Conservation (phyloP, 768 basidiomycete genomes). For the Auricularia sp. region DNA sequence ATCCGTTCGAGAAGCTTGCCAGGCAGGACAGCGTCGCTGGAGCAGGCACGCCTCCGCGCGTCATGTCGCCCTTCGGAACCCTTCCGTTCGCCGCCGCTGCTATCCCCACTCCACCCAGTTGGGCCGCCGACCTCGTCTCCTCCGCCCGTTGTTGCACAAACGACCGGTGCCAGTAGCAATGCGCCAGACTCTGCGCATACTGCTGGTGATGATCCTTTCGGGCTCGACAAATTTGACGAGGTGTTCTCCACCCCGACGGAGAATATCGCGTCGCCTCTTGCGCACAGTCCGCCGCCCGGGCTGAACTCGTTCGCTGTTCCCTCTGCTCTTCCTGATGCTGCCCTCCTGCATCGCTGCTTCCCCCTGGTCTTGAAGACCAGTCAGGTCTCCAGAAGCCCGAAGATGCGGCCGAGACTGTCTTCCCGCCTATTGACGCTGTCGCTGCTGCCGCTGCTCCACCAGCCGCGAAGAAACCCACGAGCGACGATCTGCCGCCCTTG, state of each 20-base stretch:
- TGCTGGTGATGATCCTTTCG: conserved; percentile 40
- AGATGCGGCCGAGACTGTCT: not conserved
- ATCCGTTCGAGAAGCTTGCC: conserved; percentile 76
- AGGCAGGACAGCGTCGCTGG: conserved; percentile 23
- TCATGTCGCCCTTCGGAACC: conserved; percentile 46
- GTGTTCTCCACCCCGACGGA: conserved; percentile 1
- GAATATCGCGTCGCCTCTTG: not conserved
- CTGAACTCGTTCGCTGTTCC: conserved; percentile 3
- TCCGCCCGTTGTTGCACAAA: not conserved
- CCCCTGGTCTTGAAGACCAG: not conserved
- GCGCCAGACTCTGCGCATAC: conserved; percentile 5
- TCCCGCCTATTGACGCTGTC: not conserved
- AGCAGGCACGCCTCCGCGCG: conserved; percentile 31
- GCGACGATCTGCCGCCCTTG: conserved; percentile 11
- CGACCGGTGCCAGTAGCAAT: conserved; percentile 3
- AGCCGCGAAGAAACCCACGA: not conserved
- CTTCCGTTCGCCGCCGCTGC: conserved; percentile 36
- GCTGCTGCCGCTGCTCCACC: not conserved
- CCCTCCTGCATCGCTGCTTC: not conserved
- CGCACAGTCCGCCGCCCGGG: not conserved
- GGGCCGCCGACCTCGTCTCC: not conserved
- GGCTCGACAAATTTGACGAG: conserved; percentile 23
- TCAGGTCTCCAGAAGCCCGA: not conserved
- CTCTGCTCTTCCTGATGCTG: not conserved
- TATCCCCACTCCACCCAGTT: conserved; percentile 25